Evolutionary conservation across 208 protist species (phyloP), one percentile per base, ranked within the genome.

Genomic region (Trypanosoma lewisi): DNA sequence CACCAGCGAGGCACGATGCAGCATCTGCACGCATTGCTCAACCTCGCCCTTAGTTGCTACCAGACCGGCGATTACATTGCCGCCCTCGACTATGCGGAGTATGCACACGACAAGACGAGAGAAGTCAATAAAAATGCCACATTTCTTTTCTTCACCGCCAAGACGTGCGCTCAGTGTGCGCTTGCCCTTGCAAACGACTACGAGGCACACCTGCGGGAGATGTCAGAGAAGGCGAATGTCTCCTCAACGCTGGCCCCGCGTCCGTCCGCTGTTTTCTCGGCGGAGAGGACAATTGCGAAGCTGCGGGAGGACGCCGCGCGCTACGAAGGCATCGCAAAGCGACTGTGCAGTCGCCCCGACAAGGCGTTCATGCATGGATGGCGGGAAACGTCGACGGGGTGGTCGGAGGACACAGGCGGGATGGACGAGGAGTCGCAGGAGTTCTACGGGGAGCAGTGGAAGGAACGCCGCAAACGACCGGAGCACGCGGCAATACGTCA

Each of bases 1-100:
- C 44, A 84, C n/a, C 72, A 65, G 28, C 66, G 60, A 1, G 81
- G 73, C 36, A 85, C 78, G 19, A 77, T 83, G 34, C 70, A 70
- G 41, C 87, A 83, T 49, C 77, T 93, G 5, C 87, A 93, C 70
- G 70, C 61, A 23, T 65, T 89, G 5, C 79, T 93, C 8, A 93
- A 93, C 63, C 75, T 87, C 37, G 61, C 81, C 0, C 75, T 93
- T 27, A 80, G 75, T 19, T 75, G 88, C 54, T 89, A 84, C 47
- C 87, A 93, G 45, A 47, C 72, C 14, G 47, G 66, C 8, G 79
- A 93, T 49, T 93, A 80, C 63, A 72, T 89, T 48, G 70, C 63
- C 17, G 87, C 87, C 12, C 70, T 58, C 8, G 71, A 82, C 9
- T 67, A 83, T 23, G 87, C 81, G 30, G 66, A 81, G 59, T 72